These are phyloP conservation scores for Voacanga thouarsii DNA, from an alignment of 257 asterid species.

Conservation along the genomic window DNA sequence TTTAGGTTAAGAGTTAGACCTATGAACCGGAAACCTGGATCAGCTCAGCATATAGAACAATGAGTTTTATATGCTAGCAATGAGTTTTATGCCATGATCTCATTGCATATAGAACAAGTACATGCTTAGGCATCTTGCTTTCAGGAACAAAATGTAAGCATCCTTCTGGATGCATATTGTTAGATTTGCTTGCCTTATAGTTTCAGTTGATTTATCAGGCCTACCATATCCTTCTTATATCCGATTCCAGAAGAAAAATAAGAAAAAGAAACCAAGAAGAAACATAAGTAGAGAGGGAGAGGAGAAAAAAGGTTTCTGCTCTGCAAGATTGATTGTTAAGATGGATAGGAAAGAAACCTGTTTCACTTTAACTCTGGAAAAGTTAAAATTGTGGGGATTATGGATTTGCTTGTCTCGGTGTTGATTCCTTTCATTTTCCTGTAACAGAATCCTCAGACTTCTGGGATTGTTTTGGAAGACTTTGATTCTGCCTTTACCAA, in stretches of 20 bases:
- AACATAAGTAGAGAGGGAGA: not conserved
- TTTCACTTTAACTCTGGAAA: not conserved
- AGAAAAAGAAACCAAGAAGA: not conserved
- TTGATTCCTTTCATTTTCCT: conserved; percentile 15
- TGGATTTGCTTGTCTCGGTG: not conserved
- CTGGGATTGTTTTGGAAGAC: conserved; percentile 92
- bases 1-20: no score
- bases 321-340: not conserved
- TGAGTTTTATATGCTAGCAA: no score
- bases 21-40: no score
- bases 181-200: not conserved
- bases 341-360: not conserved
- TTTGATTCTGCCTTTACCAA: conserved; percentile 80
- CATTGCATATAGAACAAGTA: not conserved
- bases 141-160: not conserved
- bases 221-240: not conserved
- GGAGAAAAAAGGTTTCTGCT: not conserved
- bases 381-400: not conserved
- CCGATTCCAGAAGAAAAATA: not conserved
- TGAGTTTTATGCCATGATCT: not conserved
- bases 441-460: conserved; percentile 67
- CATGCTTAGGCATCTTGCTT: conserved; percentile 1
- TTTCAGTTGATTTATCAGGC: not conserved
- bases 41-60: no score
- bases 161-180: not conserved